These are phyloP conservation scores for Malus hybrid DNA, from an alignment of 331 rosid genomes.

Conservation along the genomic window DNA sequence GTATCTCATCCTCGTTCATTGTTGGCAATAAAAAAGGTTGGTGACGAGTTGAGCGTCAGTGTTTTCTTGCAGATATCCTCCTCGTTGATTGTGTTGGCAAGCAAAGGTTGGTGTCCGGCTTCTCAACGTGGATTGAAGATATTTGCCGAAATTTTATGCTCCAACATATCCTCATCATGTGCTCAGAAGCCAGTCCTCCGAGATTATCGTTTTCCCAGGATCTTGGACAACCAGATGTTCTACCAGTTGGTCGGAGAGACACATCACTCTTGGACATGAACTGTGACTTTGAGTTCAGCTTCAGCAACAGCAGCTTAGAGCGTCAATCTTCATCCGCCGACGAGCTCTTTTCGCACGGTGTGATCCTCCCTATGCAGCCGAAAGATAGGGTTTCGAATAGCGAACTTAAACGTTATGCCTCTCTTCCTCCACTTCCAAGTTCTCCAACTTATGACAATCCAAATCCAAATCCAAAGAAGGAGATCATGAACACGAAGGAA, in stretches of 20 bases:
- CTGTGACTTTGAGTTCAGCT: constrained; percentile 74
- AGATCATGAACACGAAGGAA: constrained; percentile 19
- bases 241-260: constrained; percentile 34
- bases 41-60: background rate
- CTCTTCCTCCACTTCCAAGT: constrained; percentile 62
- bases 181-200: constrained; percentile 66
- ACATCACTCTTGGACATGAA: constrained; percentile 40
- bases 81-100: background rate
- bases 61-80: background rate
- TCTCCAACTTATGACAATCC: background rate
- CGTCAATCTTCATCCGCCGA: constrained; percentile 67
- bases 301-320: constrained; percentile 26
- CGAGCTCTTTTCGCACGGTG: constrained; percentile 81
- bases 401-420: constrained; percentile 14
- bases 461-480: constrained; percentile 29
- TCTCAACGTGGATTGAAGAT: background rate
- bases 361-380: constrained; percentile 58
- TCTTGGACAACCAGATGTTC: constrained; percentile 17
- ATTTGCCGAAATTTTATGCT: background rate
- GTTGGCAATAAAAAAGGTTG: background rate
- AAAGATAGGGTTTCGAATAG: constrained; percentile 18
- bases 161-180: constrained; percentile 20
- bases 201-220: constrained; percentile 71
- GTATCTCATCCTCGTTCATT: background rate
- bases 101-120: background rate